Percentiles rank a stretch among this genome's conserved stretches.
Conservation (phyloP, 495 filamentous ascomycete genomes). For the Astrothelium subdiscretum region DNA sequence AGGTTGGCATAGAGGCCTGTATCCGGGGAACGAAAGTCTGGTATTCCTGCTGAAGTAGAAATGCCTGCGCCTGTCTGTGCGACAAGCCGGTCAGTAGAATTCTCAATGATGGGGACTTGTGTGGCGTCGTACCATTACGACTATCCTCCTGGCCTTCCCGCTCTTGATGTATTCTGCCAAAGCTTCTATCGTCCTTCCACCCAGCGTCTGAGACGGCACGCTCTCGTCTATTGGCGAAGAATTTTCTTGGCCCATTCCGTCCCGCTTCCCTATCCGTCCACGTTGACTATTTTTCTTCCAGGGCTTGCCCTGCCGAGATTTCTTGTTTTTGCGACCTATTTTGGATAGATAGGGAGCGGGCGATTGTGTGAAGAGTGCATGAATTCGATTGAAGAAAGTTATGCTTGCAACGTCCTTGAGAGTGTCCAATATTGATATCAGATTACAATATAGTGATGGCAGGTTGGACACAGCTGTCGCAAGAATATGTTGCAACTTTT, state of each 20-base stretch:
- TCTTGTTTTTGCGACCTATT: constrained; percentile 30
- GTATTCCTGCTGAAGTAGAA: constrained; percentile 37
- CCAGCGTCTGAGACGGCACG: constrained; percentile 51
- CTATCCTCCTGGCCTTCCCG: constrained; percentile 53
- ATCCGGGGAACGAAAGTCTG: constrained; percentile 65
- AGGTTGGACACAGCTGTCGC: not conserved
- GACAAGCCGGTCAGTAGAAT: not conserved
- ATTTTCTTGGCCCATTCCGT: constrained; percentile 59
- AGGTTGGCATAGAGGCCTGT: constrained; percentile 79
- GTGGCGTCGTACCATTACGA: constrained; percentile 49
- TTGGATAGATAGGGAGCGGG: not conserved
- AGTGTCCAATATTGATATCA: not conserved
- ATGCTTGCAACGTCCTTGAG: not conserved
- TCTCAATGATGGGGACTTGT: not conserved
- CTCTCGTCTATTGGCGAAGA: constrained; percentile 52
- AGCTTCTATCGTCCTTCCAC: constrained; percentile 53
- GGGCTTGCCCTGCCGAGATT: constrained; percentile 20
- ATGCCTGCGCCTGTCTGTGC: constrained; percentile 48
- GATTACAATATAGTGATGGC: not conserved
- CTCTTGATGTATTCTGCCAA: constrained; percentile 67
- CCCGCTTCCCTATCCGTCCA: constrained; percentile 1
- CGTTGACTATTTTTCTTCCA: constrained; percentile 15
- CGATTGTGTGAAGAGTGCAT: not conserved
- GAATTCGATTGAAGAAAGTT: not conserved
- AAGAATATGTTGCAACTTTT: too few species aligned